These are phyloP conservation scores for Sclerotinia trifoliorum DNA, from an alignment of 2,329 filamentous ascomycete genomes.

Conservation along the genomic window DNA sequence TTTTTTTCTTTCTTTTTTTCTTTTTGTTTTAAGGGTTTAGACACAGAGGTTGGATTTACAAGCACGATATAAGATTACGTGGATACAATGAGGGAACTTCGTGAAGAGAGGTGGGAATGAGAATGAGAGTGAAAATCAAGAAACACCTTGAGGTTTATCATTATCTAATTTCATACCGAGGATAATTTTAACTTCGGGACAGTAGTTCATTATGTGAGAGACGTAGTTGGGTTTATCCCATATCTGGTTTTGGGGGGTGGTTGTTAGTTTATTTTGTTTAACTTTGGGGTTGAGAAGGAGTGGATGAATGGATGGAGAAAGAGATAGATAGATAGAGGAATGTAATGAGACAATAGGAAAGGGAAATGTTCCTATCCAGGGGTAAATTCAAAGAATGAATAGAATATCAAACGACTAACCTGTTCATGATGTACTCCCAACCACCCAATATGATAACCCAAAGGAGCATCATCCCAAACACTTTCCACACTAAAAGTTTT, in stretches of 20 bases:
- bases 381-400: not conserved
- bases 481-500: conserved; percentile 51
- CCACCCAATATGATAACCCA: conserved; percentile 54
- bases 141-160: conserved; percentile 17
- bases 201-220: conserved; percentile 53
- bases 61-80: too few species aligned
- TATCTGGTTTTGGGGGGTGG: conserved; percentile 40
- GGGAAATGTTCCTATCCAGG: not conserved
- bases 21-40: too few species aligned
- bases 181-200: conserved; percentile 55
- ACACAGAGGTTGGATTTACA: too few species aligned
- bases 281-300: too few species aligned
- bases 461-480: conserved; percentile 49
- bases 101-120: not conserved
- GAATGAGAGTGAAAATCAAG: not conserved
- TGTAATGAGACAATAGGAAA: not conserved
- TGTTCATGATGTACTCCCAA: conserved; percentile 41
- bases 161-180: conserved; percentile 55
- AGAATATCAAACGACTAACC: not conserved
- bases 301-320: too few species aligned
- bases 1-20: too few species aligned
- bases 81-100: not conserved
- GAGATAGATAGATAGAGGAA: too few species aligned
- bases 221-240: conserved; percentile 49
- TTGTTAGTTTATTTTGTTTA: not conserved